Base-by-base conservation (phyloP, 768 basidiomycete genomes). In the Panus rudis region DNA sequence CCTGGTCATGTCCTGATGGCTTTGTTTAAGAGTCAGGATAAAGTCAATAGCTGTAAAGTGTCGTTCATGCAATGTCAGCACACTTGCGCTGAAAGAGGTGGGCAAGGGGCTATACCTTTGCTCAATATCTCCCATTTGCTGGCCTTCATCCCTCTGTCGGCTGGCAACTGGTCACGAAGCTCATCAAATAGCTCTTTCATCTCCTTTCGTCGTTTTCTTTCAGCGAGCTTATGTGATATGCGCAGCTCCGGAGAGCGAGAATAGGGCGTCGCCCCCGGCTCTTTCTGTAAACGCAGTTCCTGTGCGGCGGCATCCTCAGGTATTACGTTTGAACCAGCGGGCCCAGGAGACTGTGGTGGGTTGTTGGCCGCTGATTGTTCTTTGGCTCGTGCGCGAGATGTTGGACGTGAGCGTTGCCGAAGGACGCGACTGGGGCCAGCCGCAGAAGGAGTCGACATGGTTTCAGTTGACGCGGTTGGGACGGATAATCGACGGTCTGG, bases 121-220 rank as follows among this genome's bases (percentile, higher is more conserved):
- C 84, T 93, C 25, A 99, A 66, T 48, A 97, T 97, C 69, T 99
- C 96, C 96, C 94, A 98, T 67, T 99, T 99, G 67, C 89, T 92
- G 16, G 91, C 86, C 60, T 98, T 98, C 81, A 92, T 88, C 32
- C 85, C 92, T 41, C 86, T 78, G 67, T 92, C 92, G 40, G 84
- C 84, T 1, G 96, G 96, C 20, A 99, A 68, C 55, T 89, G 81
- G 62, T 96, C 93, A 45, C 92, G 76, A 50, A 99, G 67, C 61
- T 99, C 96, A 53, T 99, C 96, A 58, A 98, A 98, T 33, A 99
- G 63, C 47, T 97, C 93, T 61, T 96, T 96, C 96, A 99, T 99
- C 67, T 99, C 96, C 65, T 94, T 97, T 63, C 96, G 74, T 53
- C 96, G 69, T 64, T 98, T 97, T 48, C 96, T 72, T 66, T 99